Base-by-base conservation (phyloP, 2,329 filamentous ascomycete genomes). In the Venturia effusa region DNA sequence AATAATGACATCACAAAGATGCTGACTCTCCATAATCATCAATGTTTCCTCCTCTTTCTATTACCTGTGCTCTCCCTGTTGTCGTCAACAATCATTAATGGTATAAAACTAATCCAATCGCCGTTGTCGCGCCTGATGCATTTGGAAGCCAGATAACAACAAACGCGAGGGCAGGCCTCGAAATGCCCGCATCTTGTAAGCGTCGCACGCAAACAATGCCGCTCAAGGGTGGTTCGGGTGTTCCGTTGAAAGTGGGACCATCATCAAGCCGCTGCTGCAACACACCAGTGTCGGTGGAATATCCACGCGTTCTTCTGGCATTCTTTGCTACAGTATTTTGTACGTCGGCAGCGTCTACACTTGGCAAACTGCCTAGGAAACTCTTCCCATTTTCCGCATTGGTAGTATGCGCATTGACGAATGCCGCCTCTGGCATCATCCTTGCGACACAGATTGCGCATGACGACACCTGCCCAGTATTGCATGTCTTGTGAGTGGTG, bases 291-390 rank as follows among this genome's bases (percentile, higher is more conserved):
- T 66, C 94, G 87, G 74, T 99, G 94, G 77, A 92, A 97, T 34
- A 94, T 92, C 94, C 94, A 99, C 11, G 94, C 95, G 70, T 90
- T 95, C 81, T 97, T 97, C 78, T 99, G 94, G 77, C 94, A 99
- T 76, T 99, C 94, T 77, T 99, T 99, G 83, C 92, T 97, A 86
- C 94, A 99, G 79, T 97, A 97, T 76, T 99, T 99, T 67, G 94
- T 99, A 68, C 94, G 87, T 69, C 94, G 87, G 78, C 94, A 99
- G 68, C 94, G 88, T 68, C 94, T 88, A 78, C 94, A 99, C 78
- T 99, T 99, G 69, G 94, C 94, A 75, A 99, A 99, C 74, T 99
- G 93, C 66, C 94, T 86, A 45, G 93, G 92, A 74, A 86, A 97
- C 76, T 97, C 90, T 75, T 99, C 94, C 94, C 94, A 99, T 74